A percentile compares a stretch with the other conserved stretches of the same genome.
These are phyloP conservation scores for Hapsidospora chrysogenum DNA, from an alignment of 495 filamentous ascomycete species.

Conservation along the genomic window DNA sequence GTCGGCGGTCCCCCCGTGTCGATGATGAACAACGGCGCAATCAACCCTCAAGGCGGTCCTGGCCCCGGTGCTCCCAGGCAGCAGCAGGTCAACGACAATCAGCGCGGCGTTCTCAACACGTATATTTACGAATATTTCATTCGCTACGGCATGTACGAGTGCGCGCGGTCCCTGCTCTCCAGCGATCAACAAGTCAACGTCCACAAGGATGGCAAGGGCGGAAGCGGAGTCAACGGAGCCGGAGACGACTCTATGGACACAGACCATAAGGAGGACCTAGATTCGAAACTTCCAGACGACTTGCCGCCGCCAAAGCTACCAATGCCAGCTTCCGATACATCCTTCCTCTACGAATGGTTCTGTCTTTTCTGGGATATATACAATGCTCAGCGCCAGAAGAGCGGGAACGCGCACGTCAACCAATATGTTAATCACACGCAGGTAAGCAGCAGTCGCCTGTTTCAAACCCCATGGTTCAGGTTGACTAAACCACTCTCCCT, in stretches of 20 bases:
- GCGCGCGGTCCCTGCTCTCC: slow-evolving; percentile 55
- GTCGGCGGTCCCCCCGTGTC: slow-evolving; percentile 44
- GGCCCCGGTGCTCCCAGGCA: slow-evolving; percentile 15
- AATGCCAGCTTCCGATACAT: slow-evolving; percentile 43
- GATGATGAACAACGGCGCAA: slow-evolving; percentile 53
- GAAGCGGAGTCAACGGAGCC: slow-evolving; percentile 49
- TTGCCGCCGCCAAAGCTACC: slow-evolving; percentile 59
- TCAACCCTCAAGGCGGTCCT: slow-evolving; percentile 13
- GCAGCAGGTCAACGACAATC: slow-evolving; percentile 15
- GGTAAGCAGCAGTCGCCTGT: slow-evolving; percentile 32
- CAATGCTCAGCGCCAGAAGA: slow-evolving; percentile 51
- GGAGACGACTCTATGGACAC: slow-evolving; percentile 71
- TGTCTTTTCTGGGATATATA: slow-evolving; percentile 94
- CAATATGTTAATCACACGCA: slow-evolving; percentile 69
- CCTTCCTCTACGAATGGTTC: slow-evolving; percentile 91
- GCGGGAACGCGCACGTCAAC: slow-evolving; percentile 31
- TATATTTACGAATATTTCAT: slow-evolving; percentile 97
- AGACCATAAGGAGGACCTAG: slow-evolving; percentile 59
- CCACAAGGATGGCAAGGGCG: slow-evolving; percentile 37
- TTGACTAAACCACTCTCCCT: slow-evolving; percentile 7
- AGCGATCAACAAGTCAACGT: slow-evolving; percentile 41
- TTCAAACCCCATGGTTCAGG: background rate
- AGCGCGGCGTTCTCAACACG: slow-evolving; percentile 52
- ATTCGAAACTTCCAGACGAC: slow-evolving; percentile 57
- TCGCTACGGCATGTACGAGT: slow-evolving; percentile 62